A percentile compares a stretch with the other conserved stretches of the same genome.
Evolutionary conservation across 441 rosid genomes (phyloP).

Genomic region (Adansonia gregorii): DNA sequence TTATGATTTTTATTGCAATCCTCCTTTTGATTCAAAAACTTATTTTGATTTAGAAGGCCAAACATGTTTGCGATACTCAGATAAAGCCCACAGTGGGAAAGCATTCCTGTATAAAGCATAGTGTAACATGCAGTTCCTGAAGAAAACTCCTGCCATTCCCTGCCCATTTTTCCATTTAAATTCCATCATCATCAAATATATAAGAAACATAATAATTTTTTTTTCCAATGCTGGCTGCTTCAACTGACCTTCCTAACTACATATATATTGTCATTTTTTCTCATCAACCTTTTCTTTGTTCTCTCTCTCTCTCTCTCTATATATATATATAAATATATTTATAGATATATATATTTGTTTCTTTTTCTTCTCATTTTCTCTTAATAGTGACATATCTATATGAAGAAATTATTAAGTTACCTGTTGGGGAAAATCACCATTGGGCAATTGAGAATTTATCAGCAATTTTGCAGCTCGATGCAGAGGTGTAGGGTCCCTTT

Average conservation of each 20-base stretch:
- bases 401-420: constrained; percentile 29
- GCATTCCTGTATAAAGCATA: neutral
- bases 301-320: too few species aligned
- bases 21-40: neutral
- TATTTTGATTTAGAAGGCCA: neutral
- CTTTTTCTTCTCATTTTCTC: too few species aligned
- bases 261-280: too few species aligned
- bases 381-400: neutral
- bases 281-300: too few species aligned
- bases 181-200: neutral
- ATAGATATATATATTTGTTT: too few species aligned
- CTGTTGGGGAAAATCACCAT: constrained; percentile 78
- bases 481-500: constrained; percentile 53
- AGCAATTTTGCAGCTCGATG: constrained; percentile 55
- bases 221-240: too few species aligned
- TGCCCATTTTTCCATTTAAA: neutral
- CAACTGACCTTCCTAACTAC: too few species aligned
- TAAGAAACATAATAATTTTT: too few species aligned
- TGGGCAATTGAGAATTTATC: constrained; percentile 50
- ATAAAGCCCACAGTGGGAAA: neutral
- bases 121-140: neutral
- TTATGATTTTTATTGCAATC: too few species aligned
- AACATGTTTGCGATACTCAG: constrained; percentile 1
- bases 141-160: neutral
- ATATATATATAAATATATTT: too few species aligned